Evolutionary conservation across 2,329 filamentous ascomycete genomes (phyloP), one percentile per base, ranked within the genome.

Genomic region (Ophiostoma novo-ulmi): DNA sequence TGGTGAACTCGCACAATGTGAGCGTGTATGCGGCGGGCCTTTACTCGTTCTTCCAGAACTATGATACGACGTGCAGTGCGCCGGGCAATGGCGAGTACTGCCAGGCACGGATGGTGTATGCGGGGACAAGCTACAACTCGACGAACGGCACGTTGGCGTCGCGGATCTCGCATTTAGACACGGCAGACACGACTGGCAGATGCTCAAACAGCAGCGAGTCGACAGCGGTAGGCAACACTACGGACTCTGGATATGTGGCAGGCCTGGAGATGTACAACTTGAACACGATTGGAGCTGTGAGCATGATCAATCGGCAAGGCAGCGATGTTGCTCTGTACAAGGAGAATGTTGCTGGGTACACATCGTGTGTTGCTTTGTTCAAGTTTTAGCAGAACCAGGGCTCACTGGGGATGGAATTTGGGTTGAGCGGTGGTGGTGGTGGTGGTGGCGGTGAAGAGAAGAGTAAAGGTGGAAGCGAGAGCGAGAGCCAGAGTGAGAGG

Each of bases 1-100:
- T 90, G 69, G 75, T 88, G 52, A 81, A 86, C 75, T 84, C 82
- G 22, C 77, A 76, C 5, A 80, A 83, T 72, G 78, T 89, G 66
- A 77, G 83, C 71, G 78, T 86, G 67, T 88, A 89, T 72, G 87
- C 87, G 22, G 85, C 84, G 0, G 88, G 88, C 0, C 77, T 89
- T 39, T 91, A 90, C 79, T 80, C 78, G 41, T 86, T 84, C 73
- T 89, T 89, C 78, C 84, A 86, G 76, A 83, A 87, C 76, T 87
- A 88, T 76, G 82, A 84, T 74, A 82, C 73, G 2, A 71, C 71
- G 48, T 84, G 81, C 75, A 78, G 77, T 22, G 77, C 77, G 5
- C 74, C 79, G 3, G 78, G 76, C 0, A 75, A 78, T 35, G 13
- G 80, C 76, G 78, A 80, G 39, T 78, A 79, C 63, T 83, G 82